Evolutionary conservation across 495 filamentous ascomycete genomes (phyloP), one percentile per base, ranked within the genome.

Genomic region (Hypoxylon rickii): DNA sequence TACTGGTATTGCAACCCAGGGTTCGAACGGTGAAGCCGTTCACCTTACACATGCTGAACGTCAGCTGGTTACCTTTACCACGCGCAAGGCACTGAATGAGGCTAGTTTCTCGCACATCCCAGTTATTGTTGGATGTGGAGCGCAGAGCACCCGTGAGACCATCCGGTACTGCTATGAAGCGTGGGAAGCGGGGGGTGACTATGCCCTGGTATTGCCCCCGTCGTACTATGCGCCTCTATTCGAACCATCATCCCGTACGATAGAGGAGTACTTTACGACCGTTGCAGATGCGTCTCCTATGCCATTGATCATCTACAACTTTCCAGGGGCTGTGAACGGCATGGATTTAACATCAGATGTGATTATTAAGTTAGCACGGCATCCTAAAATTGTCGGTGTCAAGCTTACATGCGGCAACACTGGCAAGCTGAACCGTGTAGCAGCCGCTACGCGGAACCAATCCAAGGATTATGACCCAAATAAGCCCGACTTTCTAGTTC

Each of bases 361-460:
- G 39, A 82, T 93, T 58, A 83, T 93, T 65, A 74, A 78, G 45
- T 76, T 95, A 43, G 85, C 87, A 6, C 72, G 85, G 54, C 87
- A 92, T 61, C 85, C 86, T 29, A 88, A 90, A 52, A 83, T 95
- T 61, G 79, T 89, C 49, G 89, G 90, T 31, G 89, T 88, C n/a
- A 93, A 93, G 74, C 86, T 95, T 71, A 93, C 90, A 7, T 92
- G 89, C 63, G 90, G 88, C 26, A 91, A 92, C 70, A 92, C 88
- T 3, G 90, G 89, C 42, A 95, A 93, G 72, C 70, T 95, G 58
- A 89, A 89, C 12, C 83, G 90, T 41, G 73, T 96, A 45, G 86
- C 84, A 2, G 89, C 95, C 44, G 83, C 85, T 45, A 90, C 94
- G 65, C 82, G 86, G 39, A 76, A 83, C 41, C 78, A 92, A 37